Evolutionary conservation across 75 land plant genomes (phyloP).

Genomic region (Cupressus sempervirens): DNA sequence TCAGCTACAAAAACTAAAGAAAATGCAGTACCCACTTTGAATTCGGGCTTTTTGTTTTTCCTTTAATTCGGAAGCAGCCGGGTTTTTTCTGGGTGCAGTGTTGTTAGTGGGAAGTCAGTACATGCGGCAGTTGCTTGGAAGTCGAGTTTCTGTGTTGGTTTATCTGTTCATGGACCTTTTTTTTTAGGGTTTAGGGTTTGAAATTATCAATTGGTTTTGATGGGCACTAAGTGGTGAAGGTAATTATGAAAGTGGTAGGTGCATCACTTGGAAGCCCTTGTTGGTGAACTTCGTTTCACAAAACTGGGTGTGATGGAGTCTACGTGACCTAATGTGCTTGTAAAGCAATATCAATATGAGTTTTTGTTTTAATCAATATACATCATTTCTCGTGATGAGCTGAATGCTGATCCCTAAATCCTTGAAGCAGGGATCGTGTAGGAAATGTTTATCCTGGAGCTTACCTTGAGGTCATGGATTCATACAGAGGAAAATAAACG

Average conservation of each 20-base stretch:
- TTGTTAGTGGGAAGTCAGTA: background rate
- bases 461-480: conserved; percentile 76
- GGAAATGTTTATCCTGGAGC: conserved; percentile 75
- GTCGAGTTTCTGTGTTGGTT: background rate
- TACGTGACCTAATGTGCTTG: background rate
- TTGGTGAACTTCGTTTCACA: background rate
- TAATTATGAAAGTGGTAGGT: background rate
- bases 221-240: background rate
- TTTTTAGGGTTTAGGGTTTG: background rate
- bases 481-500: conserved; percentile 88
- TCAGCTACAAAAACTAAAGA: background rate
- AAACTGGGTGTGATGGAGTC: background rate
- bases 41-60: background rate
- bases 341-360: background rate
- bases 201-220: background rate
- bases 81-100: background rate
- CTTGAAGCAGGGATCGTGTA: too few species aligned
- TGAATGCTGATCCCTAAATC: background rate
- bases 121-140: background rate
- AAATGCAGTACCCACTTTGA: background rate
- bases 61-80: background rate
- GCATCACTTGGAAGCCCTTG: background rate
- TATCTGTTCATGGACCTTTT: background rate
- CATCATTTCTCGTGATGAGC: background rate
- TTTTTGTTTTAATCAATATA: too few species aligned